A percentile compares a stretch with the other conserved stretches of the same genome.
Conservation (phyloP, 202 grass and related monocot species). For the Panicum virgatum region DNA sequence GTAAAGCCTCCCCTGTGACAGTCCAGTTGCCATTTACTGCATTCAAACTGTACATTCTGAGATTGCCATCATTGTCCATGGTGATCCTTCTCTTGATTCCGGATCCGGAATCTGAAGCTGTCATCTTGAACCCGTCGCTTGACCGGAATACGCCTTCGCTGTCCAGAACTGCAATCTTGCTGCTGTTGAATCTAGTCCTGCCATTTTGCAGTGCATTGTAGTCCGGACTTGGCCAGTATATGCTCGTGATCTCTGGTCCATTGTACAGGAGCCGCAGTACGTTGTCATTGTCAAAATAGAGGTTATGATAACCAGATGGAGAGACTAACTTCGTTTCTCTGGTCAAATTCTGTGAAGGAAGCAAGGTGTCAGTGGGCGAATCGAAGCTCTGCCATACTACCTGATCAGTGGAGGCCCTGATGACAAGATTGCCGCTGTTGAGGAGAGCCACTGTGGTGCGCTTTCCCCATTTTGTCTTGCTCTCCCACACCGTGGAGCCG, state of each 20-base stretch:
- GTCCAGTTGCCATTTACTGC: slow-evolving; percentile 48
- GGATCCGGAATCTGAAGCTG: slow-evolving; percentile 44
- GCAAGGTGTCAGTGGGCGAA: slow-evolving; percentile 68
- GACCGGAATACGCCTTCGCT: slow-evolving; percentile 46
- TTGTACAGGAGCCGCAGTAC: slow-evolving; percentile 62
- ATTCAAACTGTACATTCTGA: slow-evolving; percentile 79
- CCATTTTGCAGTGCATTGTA: slow-evolving; percentile 43
- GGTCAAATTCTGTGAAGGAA: slow-evolving; percentile 53
- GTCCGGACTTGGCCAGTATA: slow-evolving; percentile 79
- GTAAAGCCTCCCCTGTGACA: slow-evolving; percentile 36
- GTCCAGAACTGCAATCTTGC: slow-evolving; percentile 56
- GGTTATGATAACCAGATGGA: slow-evolving; percentile 36
- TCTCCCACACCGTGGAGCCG: slow-evolving; percentile 50
- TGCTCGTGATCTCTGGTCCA: slow-evolving; percentile 69
- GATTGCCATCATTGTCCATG: slow-evolving; percentile 58
- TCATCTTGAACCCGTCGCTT: slow-evolving; percentile 50
- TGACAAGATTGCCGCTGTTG: slow-evolving; percentile 64
- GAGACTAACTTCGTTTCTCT: slow-evolving; percentile 45
- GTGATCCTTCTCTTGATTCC: slow-evolving; percentile 62
- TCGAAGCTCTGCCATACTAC: slow-evolving; percentile 75
- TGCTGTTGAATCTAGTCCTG: slow-evolving; percentile 63
- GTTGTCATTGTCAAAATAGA: slow-evolving; percentile 82
- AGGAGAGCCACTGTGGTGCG: slow-evolving; percentile 47
- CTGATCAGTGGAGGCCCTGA: slow-evolving; percentile 12
- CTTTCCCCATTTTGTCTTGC: slow-evolving; percentile 47